phyloP scores from a whole-genome alignment of 345 rosid genomes.

The Salix caprea region DNA sequence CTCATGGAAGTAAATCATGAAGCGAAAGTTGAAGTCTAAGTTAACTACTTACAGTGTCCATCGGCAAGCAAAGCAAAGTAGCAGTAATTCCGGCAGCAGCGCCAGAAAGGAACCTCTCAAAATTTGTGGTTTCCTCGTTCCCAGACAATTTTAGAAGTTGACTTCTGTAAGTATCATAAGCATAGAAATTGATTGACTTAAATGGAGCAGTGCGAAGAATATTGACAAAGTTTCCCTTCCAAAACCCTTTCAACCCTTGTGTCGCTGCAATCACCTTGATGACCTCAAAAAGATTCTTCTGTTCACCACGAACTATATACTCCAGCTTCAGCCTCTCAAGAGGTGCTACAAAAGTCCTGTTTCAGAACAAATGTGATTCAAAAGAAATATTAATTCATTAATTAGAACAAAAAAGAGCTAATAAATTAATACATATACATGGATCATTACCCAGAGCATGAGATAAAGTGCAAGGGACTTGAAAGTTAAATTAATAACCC shows the following conservation, averaged over 20 bases:
- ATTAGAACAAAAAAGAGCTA: slow-evolving; percentile 1
- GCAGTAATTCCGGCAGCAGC: slow-evolving; percentile 97
- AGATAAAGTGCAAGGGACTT: too few relatives aligned
- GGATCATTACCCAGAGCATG: background rate
- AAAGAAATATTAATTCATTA: background rate
- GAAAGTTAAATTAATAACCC: too few relatives aligned
- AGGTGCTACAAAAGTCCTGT: slow-evolving; percentile 83
- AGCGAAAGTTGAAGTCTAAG: background rate
- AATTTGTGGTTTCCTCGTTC: slow-evolving; percentile 71
- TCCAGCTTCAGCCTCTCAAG: slow-evolving; percentile 90
- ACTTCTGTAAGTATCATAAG: slow-evolving; percentile 76
- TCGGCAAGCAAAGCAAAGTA: slow-evolving; percentile 76
- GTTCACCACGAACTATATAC: slow-evolving; percentile 74
- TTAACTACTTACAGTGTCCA: slow-evolving; percentile 75
- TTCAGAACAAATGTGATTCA: slow-evolving; percentile 4
- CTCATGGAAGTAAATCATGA: background rate
- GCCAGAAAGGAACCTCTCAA: slow-evolving; percentile 87
- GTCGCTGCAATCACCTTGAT: slow-evolving; percentile 51
- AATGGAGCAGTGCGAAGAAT: slow-evolving; percentile 95
- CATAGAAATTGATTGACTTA: slow-evolving; percentile 88
- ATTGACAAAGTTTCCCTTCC: slow-evolving; percentile 92
- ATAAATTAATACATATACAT: background rate
- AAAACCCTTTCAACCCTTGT: slow-evolving; percentile 78
- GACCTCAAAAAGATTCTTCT: slow-evolving; percentile 57
- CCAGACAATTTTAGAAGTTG: slow-evolving; percentile 55